Base-by-base conservation (phyloP, 1,284 basidiomycete genomes). In the Cutaneotrichosporon mucoides region DNA sequence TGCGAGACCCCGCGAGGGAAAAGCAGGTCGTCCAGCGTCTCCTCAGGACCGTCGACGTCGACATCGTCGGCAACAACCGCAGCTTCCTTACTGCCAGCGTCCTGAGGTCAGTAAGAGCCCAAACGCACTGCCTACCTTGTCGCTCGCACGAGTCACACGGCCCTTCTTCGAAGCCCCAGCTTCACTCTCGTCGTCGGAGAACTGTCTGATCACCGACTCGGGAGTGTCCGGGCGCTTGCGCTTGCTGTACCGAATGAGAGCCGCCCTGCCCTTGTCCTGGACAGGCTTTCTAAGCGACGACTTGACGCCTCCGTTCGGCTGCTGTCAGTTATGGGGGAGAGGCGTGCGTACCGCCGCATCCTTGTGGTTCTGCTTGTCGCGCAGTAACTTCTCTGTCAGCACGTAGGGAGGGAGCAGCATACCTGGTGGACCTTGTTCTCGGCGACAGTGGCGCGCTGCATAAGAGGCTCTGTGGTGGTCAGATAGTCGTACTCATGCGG, bases 381-480 rank as follows among this genome's bases (percentile, higher is more conserved):
- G 24, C 24, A 24, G 24, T 24, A 24, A 24, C 24, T 24, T 24
- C 24, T 24, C 24, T 24, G 24, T 24, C 24, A 24, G 24, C 24
- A 24, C 24, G 24, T 24, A 24, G 24, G 24, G 24, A 24, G 24
- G 15, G 2, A 1, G 13, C 13, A 9, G 6, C 33, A 4, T 43
- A 53, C 51, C 51, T 43, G 12, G 33, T 42, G 54, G 24, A 55
- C 12, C 24, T 34, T 42, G 37, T 55, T 48, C 15, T 55, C 46
- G 38, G 38, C 38, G 9, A 9, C 38, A 8, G 12, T 40, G 8
- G 38, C 38, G 12, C 38, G 38, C 38, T 12, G 38, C 24, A 24
- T 24, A 24, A 24, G 24, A 24, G 24, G 24, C 24, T 24, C 24
- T 24, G 24, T 24, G 24, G 24, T 24, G 24, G 24, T 24, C 24